These are phyloP conservation scores for Zanthoxylum bungeanum DNA, from an alignment of 345 rosid species.

Conservation along the genomic window DNA sequence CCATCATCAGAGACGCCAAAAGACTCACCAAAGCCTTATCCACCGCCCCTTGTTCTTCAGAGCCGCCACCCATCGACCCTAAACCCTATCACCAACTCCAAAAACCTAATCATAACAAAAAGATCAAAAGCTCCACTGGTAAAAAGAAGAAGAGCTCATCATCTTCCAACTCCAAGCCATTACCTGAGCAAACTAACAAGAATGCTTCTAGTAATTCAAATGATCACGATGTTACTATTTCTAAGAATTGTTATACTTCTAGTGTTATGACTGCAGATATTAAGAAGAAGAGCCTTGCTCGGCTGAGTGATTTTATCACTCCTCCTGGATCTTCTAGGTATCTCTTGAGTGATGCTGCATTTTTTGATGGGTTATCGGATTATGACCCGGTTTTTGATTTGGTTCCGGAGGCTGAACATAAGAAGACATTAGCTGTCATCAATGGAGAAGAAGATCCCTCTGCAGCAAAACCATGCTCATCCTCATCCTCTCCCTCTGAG, in stretches of 20 bases:
- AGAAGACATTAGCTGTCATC: constrained; percentile 7
- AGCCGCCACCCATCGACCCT: constrained; percentile 39
- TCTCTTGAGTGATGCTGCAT: constrained; percentile 48
- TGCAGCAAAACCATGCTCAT: constrained; percentile 27
- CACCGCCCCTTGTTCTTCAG: constrained; percentile 35
- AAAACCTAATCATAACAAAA: constrained; percentile 23
- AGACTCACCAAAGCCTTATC: constrained; percentile 46
- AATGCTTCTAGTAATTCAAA: constrained; percentile 11
- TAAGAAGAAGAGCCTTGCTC: constrained; percentile 35
- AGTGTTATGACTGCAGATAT: background rate
- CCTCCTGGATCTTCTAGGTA: constrained; percentile 78
- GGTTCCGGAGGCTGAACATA: constrained; percentile 26
- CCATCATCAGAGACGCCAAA: constrained; percentile 68
- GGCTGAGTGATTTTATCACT: constrained; percentile 39
- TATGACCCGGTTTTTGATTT: constrained; percentile 37
- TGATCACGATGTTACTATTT: constrained; percentile 3
- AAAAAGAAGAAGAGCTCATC: too few relatives aligned
- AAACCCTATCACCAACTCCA: constrained; percentile 38
- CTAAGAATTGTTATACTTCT: background rate
- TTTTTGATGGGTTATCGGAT: constrained; percentile 39
- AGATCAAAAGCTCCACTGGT: too few relatives aligned
- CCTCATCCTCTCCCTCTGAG: constrained; percentile 32
- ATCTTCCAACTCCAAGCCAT: constrained; percentile 14
- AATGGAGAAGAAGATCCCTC: constrained; percentile 23
- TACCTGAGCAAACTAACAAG: constrained; percentile 21